Evolutionary conservation across 1,284 basidiomycete species (phyloP), one percentile per base, ranked within the genome.

Genomic region (Entoloma clypeatum): DNA sequence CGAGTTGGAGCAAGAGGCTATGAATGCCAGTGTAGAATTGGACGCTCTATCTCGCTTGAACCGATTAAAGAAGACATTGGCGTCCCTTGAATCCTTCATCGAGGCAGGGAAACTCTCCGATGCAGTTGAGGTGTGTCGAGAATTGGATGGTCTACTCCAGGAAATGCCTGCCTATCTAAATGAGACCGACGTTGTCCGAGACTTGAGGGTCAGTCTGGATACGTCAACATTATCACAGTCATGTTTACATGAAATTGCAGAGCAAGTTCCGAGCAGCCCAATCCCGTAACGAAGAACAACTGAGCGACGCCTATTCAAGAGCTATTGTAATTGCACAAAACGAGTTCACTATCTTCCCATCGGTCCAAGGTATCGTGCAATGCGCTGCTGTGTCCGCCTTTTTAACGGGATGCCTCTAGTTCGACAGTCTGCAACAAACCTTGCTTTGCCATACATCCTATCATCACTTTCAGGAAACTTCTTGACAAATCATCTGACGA

Each of bases 281-380:
- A 48, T 77, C 82, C 43, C 72, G 75, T 22, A 62, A 76, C 4
- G 79, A 86, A 53, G 86, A 89, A 45, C 80, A 86, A 50, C 66
- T 90, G 13, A 74, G 71, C 47, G 79, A 86, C 39, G 82, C 81
- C 2, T 88, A 77, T 52, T 60, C 71, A 10, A 71, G 77, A 47
- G 71, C 78, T 50, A 60, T 90, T 16, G 53, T 67, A 2, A 54
- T 83, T 19, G 69, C 73, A 5, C 58, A 73, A 2, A 68, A 67
- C 7, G 68, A 72, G 44, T 51, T 86, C 16, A 55, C 62, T 13
- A 67, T 86, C 40, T 65, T 63, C 39, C 63, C 74, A 6, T 65
- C 67, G n/a, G 69, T 83, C 7, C 70, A 75, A 67, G 78, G 85
- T 81, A 48, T 41, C n/a, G 67, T 55, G 26, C 35, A 26, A 35